Evolutionary conservation across 176 grass and related monocot genomes (phyloP), one percentile per base, ranked within the genome.

Genomic region (Elaeis guineensis): DNA sequence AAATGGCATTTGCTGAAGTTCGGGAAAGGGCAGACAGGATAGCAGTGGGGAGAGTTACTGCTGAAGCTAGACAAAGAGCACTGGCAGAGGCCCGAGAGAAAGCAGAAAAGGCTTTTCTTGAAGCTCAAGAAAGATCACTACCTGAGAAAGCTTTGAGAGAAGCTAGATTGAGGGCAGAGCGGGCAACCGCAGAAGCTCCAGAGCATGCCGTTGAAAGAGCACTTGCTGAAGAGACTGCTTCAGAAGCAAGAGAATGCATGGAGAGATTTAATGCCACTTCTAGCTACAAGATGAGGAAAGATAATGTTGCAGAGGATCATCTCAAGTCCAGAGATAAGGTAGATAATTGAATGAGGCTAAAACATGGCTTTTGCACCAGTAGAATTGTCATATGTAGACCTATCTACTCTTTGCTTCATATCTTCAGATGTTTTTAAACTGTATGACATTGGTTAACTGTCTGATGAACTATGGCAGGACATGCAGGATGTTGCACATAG

Each of bases 181-280:
- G 86, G 79, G 91, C 91, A 64, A 95, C 83, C 22, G 60, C 81
- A 8, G 93, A 98, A 85, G 82, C 87, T 78, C 74, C 78, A 5
- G 87, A 86, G 75, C 86, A 88, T 57, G 88, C 87, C 20, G 82
- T 88, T 50, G 84, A 86, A 78, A 98, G 82, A 70, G 84, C 87
- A 71, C 85, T 84, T 72, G 83, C 93, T 62, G 86, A 84, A 20
- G 82, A 86, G 64, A 76, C 82, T 80, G 80, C 83, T 82, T 74
- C 62, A 61, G 78, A 95, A 79, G 79, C 64, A 70, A 83, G 79
- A 44, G 86, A 90, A 50, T 75, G 83, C 68, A 80, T 75, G 48
- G 86, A 82, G 28, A 72, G 76, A 62, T 80, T 67, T 49, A 89
- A 76, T 58, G 73, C 66, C 50, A 69, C 72, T 71, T 83, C 75